phyloP scores from a whole-genome alignment of 768 basidiomycete genomes.

The Chalciporus chontae region DNA sequence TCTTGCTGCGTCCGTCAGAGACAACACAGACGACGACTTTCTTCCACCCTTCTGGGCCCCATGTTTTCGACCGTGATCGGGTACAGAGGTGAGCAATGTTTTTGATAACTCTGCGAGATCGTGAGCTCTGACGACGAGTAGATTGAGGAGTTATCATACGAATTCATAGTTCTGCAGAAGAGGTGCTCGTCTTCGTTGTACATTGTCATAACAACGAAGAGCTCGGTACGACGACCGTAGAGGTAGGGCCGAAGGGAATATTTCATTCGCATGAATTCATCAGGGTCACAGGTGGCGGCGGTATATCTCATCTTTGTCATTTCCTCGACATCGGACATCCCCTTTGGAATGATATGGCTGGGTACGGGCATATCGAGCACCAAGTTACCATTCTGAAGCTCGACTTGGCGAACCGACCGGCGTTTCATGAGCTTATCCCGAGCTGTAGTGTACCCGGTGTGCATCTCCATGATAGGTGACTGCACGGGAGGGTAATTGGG shows the following conservation, averaged over 20 bases:
- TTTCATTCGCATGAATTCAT: slow-evolving; percentile 75
- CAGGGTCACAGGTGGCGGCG: slow-evolving; percentile 86
- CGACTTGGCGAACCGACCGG: slow-evolving; percentile 73
- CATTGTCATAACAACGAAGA: slow-evolving; percentile 97
- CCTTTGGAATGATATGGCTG: slow-evolving; percentile 69
- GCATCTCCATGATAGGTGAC: slow-evolving; percentile 44
- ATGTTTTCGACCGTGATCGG: slow-evolving; percentile 67
- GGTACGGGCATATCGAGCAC: slow-evolving; percentile 84
- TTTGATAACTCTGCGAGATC: slow-evolving; percentile 66
- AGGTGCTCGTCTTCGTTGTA: slow-evolving; percentile 88
- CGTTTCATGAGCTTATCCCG: slow-evolving; percentile 82
- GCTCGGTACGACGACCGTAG: slow-evolving; percentile 77
- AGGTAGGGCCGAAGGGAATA: slow-evolving; percentile 81
- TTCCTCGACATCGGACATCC: slow-evolving; percentile 61
- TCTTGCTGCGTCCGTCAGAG: slow-evolving; percentile 80
- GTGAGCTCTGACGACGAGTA: slow-evolving; percentile 5
- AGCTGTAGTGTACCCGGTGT: slow-evolving; percentile 61
- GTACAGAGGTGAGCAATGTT: slow-evolving; percentile 78
- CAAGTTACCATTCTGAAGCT: slow-evolving; percentile 77
- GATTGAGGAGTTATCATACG: slow-evolving; percentile 42
- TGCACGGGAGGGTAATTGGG: slow-evolving; percentile 62
- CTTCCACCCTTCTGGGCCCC: slow-evolving; percentile 89
- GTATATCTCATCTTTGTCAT: slow-evolving; percentile 86
- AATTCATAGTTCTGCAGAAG: slow-evolving; percentile 80
- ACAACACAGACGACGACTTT: slow-evolving; percentile 88